Conservation (phyloP, 805 yeast species). For the Scheffersomyces coipomensis region DNA sequence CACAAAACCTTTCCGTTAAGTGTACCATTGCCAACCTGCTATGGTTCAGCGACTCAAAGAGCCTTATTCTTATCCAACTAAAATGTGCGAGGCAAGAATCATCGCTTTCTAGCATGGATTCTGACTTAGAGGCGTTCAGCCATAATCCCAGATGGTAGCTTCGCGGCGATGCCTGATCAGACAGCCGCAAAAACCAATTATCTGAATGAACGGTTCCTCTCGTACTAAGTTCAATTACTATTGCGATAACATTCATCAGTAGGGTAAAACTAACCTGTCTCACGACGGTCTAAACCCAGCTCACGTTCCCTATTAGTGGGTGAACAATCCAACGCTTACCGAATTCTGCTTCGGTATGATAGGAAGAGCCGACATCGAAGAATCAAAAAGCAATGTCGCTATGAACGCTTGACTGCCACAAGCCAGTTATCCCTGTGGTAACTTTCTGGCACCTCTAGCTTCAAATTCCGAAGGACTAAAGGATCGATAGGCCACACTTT, state of each 20-base stretch:
- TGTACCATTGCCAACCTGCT: constrained; percentile 36
- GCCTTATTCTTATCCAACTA: constrained; percentile 43
- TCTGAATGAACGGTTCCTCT: constrained; percentile 49
- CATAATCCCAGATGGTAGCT: constrained; percentile 50
- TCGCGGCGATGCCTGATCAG: constrained; percentile 48
- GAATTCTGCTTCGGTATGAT: constrained; percentile 47
- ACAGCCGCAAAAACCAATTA: constrained; percentile 47
- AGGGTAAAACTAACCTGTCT: constrained; percentile 46
- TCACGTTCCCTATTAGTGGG: constrained; percentile 49
- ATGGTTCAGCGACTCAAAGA: constrained; percentile 41
- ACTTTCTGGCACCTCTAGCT: constrained; percentile 47
- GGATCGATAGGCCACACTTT: constrained; percentile 52
- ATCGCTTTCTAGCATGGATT: constrained; percentile 28
- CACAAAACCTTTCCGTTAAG: constrained; percentile 39
- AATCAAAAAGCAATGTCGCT: constrained; percentile 47
- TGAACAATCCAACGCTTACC: constrained; percentile 41
- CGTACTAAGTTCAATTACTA: constrained; percentile 46
- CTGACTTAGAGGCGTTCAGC: constrained; percentile 35
- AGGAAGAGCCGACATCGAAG: constrained; percentile 52
- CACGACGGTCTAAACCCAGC: constrained; percentile 43
- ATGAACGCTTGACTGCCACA: constrained; percentile 49
- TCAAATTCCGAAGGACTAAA: constrained; percentile 42
- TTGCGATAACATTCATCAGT: constrained; percentile 26
- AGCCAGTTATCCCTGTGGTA: constrained; percentile 42
- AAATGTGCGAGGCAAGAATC: constrained; percentile 42